Evolutionary conservation across 306 rosid genomes (phyloP), one percentile per base, ranked within the genome.

Genomic region (Citrullus amarus): DNA sequence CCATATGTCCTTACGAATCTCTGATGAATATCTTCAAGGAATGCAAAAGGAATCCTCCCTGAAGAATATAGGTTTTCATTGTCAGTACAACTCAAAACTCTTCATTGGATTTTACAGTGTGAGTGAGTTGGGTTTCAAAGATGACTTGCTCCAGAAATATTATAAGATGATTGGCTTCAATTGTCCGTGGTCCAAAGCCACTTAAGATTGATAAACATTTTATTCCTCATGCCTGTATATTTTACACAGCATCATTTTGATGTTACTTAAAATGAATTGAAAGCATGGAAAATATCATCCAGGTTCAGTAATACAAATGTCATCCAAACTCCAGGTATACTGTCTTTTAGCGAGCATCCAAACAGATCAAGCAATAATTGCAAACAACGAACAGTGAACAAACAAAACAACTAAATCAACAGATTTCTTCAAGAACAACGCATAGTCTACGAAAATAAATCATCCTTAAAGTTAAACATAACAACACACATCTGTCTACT

Each of bases 1-100:
- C 90, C 99, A 59, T 96, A 96, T 71, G 88, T 90, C 89, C 97
- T 88, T 44, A 89, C 97, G 77, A 96, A 96, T 77, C 88, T 86
- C 89, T 96, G 98, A 76, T 96, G 99, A 79, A 96, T 90, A 43
- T 96, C 99, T 71, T 96, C 99, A 0, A 96, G 92, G 85, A 96
- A 96, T 62, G 99, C 89, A 62, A 96, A 93, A 16, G 99, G 99
- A 71, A 90, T 88, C 79, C 99, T 92, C 81, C 98, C 98, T 93
- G 80, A 78, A 80, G 9, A 55, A 46, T 20, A 22, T 25, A 25
- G 54, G 77, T 20, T 28, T 22, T 51, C 15, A 73, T 16, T 30
- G 77, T 30, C 77, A 72, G 59, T 8, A 25, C 39, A 72, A 48
- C 77, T 15, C 4, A 50, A 48, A 72, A 46, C 20, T 50, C 25